These are phyloP conservation scores for Meyerozyma guilliermondii DNA, from an alignment of 1,139 yeast genomes.

Conservation along the genomic window DNA sequence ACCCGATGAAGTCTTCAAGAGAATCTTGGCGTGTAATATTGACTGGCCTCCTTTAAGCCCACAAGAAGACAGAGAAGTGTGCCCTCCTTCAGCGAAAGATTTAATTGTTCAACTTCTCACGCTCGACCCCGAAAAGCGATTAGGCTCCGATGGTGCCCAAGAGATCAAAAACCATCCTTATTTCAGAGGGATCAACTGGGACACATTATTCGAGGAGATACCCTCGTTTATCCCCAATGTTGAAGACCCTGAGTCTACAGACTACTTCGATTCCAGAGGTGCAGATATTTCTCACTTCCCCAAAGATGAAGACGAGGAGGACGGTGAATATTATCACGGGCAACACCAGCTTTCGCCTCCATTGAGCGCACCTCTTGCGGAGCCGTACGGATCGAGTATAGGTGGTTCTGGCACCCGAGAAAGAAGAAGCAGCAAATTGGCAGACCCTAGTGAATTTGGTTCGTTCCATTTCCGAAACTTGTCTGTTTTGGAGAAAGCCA, in stretches of 20 bases:
- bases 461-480: conserved; percentile 86
- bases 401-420: conserved; percentile 45
- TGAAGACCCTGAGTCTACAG: conserved; percentile 84
- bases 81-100: conserved; percentile 70
- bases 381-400: neutral
- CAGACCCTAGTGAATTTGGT: conserved; percentile 83
- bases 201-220: conserved; percentile 60
- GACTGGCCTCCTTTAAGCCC: conserved; percentile 73
- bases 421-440: conserved; percentile 61
- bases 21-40: conserved; percentile 66
- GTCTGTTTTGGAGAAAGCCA: conserved; percentile 87
- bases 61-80: conserved; percentile 46
- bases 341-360: conserved; percentile 4
- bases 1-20: conserved; percentile 77
- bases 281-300: conserved; percentile 67
- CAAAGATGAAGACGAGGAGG: conserved; percentile 36
- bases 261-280: conserved; percentile 89
- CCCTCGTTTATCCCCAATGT: conserved; percentile 81
- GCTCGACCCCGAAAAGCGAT: conserved; percentile 57
- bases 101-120: conserved; percentile 59
- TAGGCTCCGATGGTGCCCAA: conserved; percentile 73
- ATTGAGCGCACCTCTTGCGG: neutral
- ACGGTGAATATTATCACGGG: conserved; percentile 21
- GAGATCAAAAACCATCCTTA: conserved; percentile 79
- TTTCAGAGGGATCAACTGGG: conserved; percentile 74